Base-by-base conservation (phyloP, 2,329 filamentous ascomycete species). In the Exophiala dermatitidis region DNA sequence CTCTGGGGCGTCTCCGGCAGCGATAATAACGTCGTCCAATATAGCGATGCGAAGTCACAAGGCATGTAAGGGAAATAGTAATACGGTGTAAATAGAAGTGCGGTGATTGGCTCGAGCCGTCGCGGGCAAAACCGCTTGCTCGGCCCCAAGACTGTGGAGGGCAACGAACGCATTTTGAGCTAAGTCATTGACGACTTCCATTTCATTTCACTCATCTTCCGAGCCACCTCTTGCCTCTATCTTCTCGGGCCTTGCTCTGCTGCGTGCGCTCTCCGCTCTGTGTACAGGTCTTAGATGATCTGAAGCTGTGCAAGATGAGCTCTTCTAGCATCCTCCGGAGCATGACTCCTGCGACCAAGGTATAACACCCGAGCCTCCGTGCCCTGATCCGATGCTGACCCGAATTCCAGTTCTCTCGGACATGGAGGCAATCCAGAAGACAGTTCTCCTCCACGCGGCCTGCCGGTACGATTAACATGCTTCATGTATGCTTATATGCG, bases 361-460 rank as follows among this genome's bases (percentile, higher is more conserved):
- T 77, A 62, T 60, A 70, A 28, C 68, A 55, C 29, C 45, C 37
- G 48, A 36, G 38, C 43, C 38, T n/a, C 6, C 28, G 48, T 31
- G 2, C 49, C 48, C 44, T 32, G 42, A 50, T 58, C 59, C 59
- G 54, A 46, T 37, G 34, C 54, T 56, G 49, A 60, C 50, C 50
- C 50, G 60, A 52, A 52, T 49, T 47, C 54, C 63, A 88, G 84
- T 79, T 87, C 69, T 79, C 82, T 61, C 79, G 79, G 67, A 72
- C 77, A 64, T 71, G 83, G 64, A 80, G 78, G 71, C 77, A 76
- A 66, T 82, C 87, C 67, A 77, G 79, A 67, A 82, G 90, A 73
- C 77, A 83, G 57, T 97, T 98, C 75, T 95, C 91, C 58, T 89
- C 88, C 60, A 91, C 91, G 60, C 83, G 85, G 67, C 82, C 88